Percentiles rank a stretch among this genome's conserved stretches.
These are phyloP conservation scores for Solanum clarkiae DNA, from an alignment of 257 asterid genomes.

Conservation along the genomic window DNA sequence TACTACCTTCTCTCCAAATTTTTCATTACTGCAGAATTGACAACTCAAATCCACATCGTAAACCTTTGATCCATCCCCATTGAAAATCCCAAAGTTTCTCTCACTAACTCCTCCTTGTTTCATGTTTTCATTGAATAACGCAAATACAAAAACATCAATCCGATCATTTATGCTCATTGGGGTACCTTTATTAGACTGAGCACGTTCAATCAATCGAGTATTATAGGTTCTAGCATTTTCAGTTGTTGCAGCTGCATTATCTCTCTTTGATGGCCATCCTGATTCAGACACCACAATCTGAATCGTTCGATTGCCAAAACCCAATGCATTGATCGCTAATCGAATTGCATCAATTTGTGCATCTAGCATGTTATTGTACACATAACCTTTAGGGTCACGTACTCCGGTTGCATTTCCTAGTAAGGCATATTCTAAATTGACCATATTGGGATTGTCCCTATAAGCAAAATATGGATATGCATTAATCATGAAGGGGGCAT, in stretches of 20 bases:
- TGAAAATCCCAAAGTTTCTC: slow-evolving; percentile 50
- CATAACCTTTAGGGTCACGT: slow-evolving; percentile 32
- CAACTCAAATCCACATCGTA: slow-evolving; percentile 56
- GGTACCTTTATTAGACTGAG: slow-evolving; percentile 36
- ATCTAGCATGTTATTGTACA: slow-evolving; percentile 41
- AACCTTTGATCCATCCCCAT: slow-evolving; percentile 35
- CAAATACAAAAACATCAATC: slow-evolving; percentile 33
- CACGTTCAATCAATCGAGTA: slow-evolving; percentile 20
- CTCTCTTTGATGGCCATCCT: slow-evolving; percentile 61
- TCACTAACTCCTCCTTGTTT: slow-evolving; percentile 42
- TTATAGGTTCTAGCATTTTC: slow-evolving; percentile 44
- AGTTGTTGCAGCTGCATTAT: slow-evolving; percentile 27
- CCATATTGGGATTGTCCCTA: slow-evolving; percentile 25
- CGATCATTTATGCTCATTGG: slow-evolving; percentile 39
- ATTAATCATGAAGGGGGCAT: slow-evolving; percentile 52
- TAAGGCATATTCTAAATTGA: slow-evolving; percentile 32
- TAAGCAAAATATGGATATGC: slow-evolving; percentile 65
- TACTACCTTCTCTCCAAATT: slow-evolving; percentile 22
- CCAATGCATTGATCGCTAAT: slow-evolving; percentile 30
- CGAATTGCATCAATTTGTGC: slow-evolving; percentile 59
- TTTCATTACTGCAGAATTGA: slow-evolving; percentile 23
- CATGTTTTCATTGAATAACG: slow-evolving; percentile 53
- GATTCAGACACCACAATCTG: slow-evolving; percentile 44
- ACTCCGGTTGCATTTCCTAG: slow-evolving; percentile 31
- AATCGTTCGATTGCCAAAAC: slow-evolving; percentile 24